phyloP scores from a whole-genome alignment of 306 rosid genomes.

The Lathyrus tuberosus region DNA sequence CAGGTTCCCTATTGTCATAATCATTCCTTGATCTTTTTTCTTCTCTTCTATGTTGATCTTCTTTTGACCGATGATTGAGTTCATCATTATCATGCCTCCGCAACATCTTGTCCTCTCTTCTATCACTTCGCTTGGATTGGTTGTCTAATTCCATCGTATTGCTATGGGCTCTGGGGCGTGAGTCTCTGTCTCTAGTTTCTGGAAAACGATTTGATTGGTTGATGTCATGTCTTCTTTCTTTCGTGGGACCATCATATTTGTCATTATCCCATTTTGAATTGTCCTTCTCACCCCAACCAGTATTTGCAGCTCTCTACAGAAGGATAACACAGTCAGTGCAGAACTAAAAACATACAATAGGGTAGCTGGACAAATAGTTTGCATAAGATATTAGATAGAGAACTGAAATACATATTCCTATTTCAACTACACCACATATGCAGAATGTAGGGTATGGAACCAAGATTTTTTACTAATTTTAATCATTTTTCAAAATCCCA shows the following conservation, averaged over 20 bases:
- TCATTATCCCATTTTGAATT: conserved; percentile 66
- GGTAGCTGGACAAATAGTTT: conserved; percentile 1
- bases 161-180: conserved; percentile 40
- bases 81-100: conserved; percentile 38
- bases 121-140: conserved; percentile 46
- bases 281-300: conserved; percentile 85
- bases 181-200: conserved; percentile 47
- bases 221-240: conserved; percentile 46
- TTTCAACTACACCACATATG: conserved; percentile 9
- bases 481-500: not conserved
- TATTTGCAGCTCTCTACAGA: conserved; percentile 90
- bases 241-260: conserved; percentile 62
- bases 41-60: conserved; percentile 54
- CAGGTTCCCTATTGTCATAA: conserved; percentile 42
- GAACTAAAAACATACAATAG: conserved; percentile 20
- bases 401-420: not conserved
- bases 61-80: conserved; percentile 45
- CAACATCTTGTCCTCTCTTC: conserved; percentile 51
- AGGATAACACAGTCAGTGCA: conserved; percentile 37
- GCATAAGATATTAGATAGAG: conserved; percentile 1
- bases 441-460: not conserved
- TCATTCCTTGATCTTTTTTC: conserved; percentile 46
- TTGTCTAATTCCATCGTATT: conserved; percentile 41
- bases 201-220: conserved; percentile 39
- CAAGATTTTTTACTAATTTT: not conserved